Percentiles rank a stretch among this genome's conserved stretches.
These are phyloP conservation scores for Tetracladium marchalianum DNA, from an alignment of 495 filamentous ascomycete genomes.

Conservation along the genomic window DNA sequence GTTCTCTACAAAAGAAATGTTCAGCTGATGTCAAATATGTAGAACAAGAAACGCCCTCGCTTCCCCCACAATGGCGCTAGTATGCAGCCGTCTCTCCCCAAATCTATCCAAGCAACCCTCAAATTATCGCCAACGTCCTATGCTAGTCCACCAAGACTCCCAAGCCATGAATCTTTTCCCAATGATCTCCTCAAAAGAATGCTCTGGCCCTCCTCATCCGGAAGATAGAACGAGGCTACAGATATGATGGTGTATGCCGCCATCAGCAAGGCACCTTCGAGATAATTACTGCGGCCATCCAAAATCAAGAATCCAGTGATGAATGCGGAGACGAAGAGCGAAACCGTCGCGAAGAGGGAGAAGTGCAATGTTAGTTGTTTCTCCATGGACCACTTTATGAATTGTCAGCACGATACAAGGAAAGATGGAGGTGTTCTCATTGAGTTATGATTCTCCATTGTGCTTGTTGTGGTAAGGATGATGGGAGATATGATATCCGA, in stretches of 20 bases:
- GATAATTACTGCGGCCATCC: constrained; percentile 77
- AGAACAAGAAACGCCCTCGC: too few relatives aligned
- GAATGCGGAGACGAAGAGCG: constrained; percentile 48
- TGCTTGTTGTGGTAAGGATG: too few relatives aligned
- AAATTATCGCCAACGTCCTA: too few relatives aligned
- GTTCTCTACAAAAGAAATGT: too few relatives aligned
- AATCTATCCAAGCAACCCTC: too few relatives aligned
- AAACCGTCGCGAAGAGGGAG: constrained; percentile 65
- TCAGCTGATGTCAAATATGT: too few relatives aligned
- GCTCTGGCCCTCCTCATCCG: constrained; percentile 36
- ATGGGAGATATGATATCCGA: too few relatives aligned
- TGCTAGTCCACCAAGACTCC: too few relatives aligned
- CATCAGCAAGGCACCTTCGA: constrained; percentile 70
- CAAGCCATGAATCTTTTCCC: background rate
- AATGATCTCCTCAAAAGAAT: background rate
- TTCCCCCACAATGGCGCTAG: too few relatives aligned
- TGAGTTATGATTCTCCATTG: too few relatives aligned
- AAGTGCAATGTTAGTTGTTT: constrained; percentile 61
- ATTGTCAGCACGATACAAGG: constrained; percentile 55
- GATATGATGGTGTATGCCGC: constrained; percentile 72
- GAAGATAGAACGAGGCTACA: constrained; percentile 51
- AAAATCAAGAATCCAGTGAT: constrained; percentile 53
- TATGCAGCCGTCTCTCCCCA: too few relatives aligned
- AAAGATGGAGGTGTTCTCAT: too few relatives aligned
- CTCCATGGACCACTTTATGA: constrained; percentile 69